Evolutionary conservation across 352 stramenopile species (phyloP).

Genomic region (Globisporangium solare): DNA sequence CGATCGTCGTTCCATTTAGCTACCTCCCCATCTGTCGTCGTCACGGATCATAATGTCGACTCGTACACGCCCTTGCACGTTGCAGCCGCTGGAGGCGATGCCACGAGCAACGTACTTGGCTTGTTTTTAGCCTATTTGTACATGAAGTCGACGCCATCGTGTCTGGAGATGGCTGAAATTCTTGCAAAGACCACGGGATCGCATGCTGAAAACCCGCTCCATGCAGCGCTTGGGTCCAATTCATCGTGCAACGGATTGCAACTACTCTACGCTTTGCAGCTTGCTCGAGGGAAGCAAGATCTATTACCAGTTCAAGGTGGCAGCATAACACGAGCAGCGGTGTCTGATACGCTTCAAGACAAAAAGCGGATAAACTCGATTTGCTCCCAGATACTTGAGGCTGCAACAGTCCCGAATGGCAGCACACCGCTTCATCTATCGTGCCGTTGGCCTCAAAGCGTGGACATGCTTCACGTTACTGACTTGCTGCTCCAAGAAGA

Average conservation of each 20-base stretch:
- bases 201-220: conserved; percentile 33
- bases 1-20: conserved; percentile 27
- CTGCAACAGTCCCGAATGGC: conserved; percentile 18
- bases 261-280: conserved; percentile 29
- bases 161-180: conserved; percentile 12
- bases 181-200: conserved; percentile 21
- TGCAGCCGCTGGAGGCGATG: conserved; percentile 31
- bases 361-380: conserved; percentile 8
- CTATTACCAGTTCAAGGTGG: neutral
- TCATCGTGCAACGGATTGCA: conserved; percentile 35
- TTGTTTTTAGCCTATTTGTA: conserved; percentile 41
- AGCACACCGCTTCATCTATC: conserved; percentile 53
- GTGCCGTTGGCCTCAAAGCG: conserved; percentile 27
- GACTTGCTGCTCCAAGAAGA: conserved; percentile 38
- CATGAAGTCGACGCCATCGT: conserved; percentile 9
- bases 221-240: conserved; percentile 34
- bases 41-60: conserved; percentile 33
- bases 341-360: neutral
- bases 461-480: conserved; percentile 33
- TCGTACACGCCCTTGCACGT: conserved; percentile 35
- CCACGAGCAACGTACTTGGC: conserved; percentile 30
- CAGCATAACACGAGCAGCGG: neutral
- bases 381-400: conserved; percentile 24
- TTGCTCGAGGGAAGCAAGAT: conserved; percentile 8
- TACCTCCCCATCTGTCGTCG: conserved; percentile 19